Percentiles rank a stretch among this genome's conserved stretches.
Conservation (phyloP, 75 land plant species). For the Picea glauca region DNA sequence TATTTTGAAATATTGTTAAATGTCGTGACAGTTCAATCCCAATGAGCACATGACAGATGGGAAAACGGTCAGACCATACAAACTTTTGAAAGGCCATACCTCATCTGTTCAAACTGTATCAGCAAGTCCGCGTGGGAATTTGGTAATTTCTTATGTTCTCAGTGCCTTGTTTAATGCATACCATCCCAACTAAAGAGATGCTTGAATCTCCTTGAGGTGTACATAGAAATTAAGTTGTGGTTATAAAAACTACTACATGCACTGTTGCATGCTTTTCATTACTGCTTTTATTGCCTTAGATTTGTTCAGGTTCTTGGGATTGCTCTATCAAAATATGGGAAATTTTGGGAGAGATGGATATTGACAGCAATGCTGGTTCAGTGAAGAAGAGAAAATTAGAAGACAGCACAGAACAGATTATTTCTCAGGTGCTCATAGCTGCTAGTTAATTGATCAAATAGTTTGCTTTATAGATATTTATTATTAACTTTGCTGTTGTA, state of each 20-base stretch:
- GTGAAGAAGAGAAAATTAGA: conserved; percentile 60
- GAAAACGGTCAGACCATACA: conserved; percentile 33
- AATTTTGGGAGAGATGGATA: conserved; percentile 34
- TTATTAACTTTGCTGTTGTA: not conserved
- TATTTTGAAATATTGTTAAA: conserved; percentile 4
- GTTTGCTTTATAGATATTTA: not conserved
- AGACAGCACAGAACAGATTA: conserved; percentile 9
- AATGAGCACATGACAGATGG: conserved; percentile 24
- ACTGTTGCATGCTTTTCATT: not conserved
- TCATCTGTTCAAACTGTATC: conserved; percentile 70
- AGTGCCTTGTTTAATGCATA: not conserved
- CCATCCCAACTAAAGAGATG: not conserved
- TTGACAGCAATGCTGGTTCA: conserved; percentile 31
- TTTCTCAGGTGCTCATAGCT: conserved; percentile 3
- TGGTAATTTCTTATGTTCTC: conserved; percentile 29
- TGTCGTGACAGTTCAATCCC: conserved; percentile 27
- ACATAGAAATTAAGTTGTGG: not conserved
- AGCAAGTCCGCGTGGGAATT: conserved; percentile 49
- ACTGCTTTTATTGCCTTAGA: conserved; percentile 26
- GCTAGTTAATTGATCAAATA: not conserved
- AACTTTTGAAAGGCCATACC: conserved; percentile 66
- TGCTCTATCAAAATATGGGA: conserved; percentile 76
- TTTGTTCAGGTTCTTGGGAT: conserved; percentile 98
- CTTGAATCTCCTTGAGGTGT: not conserved
- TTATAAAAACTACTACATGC: not conserved